phyloP scores from a whole-genome alignment of 1,284 basidiomycete genomes.

The Neotropicomus parvogracilis region DNA sequence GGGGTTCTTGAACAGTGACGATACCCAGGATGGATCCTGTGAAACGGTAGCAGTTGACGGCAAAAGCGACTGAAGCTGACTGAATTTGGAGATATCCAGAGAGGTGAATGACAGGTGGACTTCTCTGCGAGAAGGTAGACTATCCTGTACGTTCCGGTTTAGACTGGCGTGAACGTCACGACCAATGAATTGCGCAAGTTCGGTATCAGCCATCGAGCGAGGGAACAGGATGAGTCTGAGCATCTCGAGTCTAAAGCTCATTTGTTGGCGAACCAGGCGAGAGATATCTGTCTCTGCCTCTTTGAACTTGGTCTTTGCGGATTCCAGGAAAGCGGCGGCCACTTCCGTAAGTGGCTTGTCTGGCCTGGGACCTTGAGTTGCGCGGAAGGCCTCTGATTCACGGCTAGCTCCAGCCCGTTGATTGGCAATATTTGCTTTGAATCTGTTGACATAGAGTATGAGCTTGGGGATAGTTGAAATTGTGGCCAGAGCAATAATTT shows the following conservation, averaged over 20 bases:
- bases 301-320: slow-evolving; percentile 63
- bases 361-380: slow-evolving; percentile 61
- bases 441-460: slow-evolving; percentile 68
- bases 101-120: slow-evolving; percentile 67
- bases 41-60: slow-evolving; percentile 38
- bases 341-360: slow-evolving; percentile 78
- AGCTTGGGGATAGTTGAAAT: slow-evolving; percentile 73
- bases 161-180: slow-evolving; percentile 64
- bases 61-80: slow-evolving; percentile 49
- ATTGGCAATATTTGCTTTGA: slow-evolving; percentile 65
- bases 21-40: slow-evolving; percentile 53
- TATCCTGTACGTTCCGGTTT: slow-evolving; percentile 54
- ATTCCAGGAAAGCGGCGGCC: slow-evolving; percentile 77
- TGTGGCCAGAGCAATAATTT: slow-evolving; percentile 67
- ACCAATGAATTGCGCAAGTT: slow-evolving; percentile 69
- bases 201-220: slow-evolving; percentile 67
- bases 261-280: slow-evolving; percentile 64
- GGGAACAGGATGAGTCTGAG: slow-evolving; percentile 72
- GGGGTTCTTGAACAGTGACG: slow-evolving; percentile 51
- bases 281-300: slow-evolving; percentile 58
- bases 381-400: slow-evolving; percentile 69
- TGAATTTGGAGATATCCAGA: slow-evolving; percentile 70
- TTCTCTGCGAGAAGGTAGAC: slow-evolving; percentile 52
- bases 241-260: slow-evolving; percentile 61
- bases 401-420: slow-evolving; percentile 73